These are phyloP conservation scores for Dittrichia graveolens DNA, from an alignment of 129 eudicot species.

Conservation along the genomic window DNA sequence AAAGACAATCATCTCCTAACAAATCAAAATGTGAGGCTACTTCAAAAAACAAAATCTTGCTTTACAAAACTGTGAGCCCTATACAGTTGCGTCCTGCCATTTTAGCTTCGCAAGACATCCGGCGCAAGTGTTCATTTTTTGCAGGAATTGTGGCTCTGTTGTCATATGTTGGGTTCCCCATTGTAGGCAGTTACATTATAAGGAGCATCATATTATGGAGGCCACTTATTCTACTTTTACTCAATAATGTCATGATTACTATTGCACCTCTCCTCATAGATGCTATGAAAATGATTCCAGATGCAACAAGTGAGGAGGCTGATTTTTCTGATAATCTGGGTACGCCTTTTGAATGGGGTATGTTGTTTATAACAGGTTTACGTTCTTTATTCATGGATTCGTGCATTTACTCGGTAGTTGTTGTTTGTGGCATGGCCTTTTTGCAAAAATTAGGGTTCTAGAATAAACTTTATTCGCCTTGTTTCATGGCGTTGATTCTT, in stretches of 20 bases:
- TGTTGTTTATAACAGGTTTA: conserved; percentile 53
- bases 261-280: conserved; percentile 46
- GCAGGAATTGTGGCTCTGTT: conserved; percentile 59
- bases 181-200: conserved; percentile 46
- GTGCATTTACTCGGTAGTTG: conserved; percentile 56
- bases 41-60: conserved; percentile 31
- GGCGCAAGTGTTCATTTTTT: conserved; percentile 51
- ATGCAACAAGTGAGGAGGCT: conserved; percentile 34
- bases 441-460: conserved; percentile 50
- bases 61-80: conserved; percentile 37
- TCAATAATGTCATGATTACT: conserved; percentile 60
- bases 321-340: conserved; percentile 51
- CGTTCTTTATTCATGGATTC: conserved; percentile 75
- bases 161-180: conserved; percentile 60
- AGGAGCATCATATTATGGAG: conserved; percentile 48
- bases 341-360: conserved; percentile 62
- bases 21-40: not conserved
- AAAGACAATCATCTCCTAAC: conserved; percentile 19
- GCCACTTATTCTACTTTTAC: conserved; percentile 68
- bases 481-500: not conserved
- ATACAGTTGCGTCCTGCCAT: conserved; percentile 53
- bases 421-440: conserved; percentile 59
- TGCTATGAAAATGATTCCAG: conserved; percentile 32
- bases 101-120: conserved; percentile 53
- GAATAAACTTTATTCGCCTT: not conserved